Percentiles rank a stretch among this genome's conserved stretches.
Evolutionary conservation across 2,329 filamentous ascomycete genomes (phyloP).

Genomic region (Seiridium cupressi): DNA sequence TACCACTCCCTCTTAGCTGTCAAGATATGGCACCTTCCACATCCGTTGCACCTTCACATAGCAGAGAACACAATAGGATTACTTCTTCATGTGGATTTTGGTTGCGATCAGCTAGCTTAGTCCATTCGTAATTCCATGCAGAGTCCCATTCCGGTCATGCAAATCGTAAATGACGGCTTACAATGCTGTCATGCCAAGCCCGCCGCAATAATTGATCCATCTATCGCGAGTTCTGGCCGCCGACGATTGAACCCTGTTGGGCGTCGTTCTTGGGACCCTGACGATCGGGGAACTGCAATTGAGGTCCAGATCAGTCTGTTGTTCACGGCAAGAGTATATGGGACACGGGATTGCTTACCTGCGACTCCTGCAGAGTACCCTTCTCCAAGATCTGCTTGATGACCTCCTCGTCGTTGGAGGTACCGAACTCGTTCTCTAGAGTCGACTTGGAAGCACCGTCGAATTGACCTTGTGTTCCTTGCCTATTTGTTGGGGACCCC

Average conservation of each 20-base stretch:
- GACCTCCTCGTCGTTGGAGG: constrained; percentile 73
- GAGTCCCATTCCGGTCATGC: constrained; percentile 3
- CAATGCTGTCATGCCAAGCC: background rate
- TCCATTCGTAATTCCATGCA: background rate
- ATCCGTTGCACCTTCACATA: background rate
- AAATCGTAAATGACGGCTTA: constrained; percentile 4
- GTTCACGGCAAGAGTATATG: too few species aligned
- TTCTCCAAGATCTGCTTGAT: constrained; percentile 79
- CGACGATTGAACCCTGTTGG: constrained; percentile 38
- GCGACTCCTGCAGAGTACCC: constrained; percentile 64
- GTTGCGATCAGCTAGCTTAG: background rate
- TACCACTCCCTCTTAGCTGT: too few species aligned
- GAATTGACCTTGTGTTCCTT: constrained; percentile 78
- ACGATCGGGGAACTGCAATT: constrained; percentile 48
- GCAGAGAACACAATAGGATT: background rate
- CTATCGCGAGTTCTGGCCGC: constrained; percentile 29
- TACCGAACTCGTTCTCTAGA: constrained; percentile 87
- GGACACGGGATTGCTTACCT: constrained; percentile 36
- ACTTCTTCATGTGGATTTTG: background rate
- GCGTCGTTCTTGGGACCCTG: constrained; percentile 54
- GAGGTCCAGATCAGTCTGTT: background rate
- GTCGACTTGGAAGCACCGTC: constrained; percentile 72
- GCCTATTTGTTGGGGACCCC: constrained; percentile 48
- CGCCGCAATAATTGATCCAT: background rate
- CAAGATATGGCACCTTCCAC: too few species aligned